Conservation (phyloP, 257 asterid genomes). For the Solanum medicagineum region DNA sequence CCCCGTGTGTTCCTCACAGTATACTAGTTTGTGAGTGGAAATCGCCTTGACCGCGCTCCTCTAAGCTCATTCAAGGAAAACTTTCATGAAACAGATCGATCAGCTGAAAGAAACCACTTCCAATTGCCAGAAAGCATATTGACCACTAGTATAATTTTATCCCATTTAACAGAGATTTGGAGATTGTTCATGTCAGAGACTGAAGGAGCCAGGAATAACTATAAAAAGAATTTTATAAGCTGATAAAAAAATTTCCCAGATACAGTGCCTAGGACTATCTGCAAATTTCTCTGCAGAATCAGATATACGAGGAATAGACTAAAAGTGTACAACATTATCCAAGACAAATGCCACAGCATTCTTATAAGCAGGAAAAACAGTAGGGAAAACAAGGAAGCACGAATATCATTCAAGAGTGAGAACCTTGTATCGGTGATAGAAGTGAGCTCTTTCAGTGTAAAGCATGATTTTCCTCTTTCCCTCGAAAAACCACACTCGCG, state of each 20-base stretch:
- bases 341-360: neutral
- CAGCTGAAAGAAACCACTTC: neutral
- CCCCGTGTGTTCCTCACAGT: neutral
- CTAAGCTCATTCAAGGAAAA: neutral
- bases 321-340: neutral
- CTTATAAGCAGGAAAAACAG: neutral
- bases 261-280: neutral
- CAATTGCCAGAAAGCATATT: neutral
- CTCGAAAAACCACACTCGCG: constrained; percentile 74
- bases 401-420: neutral
- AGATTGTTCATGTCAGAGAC: neutral
- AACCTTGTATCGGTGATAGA: constrained; percentile 96
- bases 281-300: neutral
- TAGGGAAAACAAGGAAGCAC: neutral
- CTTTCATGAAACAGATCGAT: neutral
- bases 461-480: constrained; percentile 75
- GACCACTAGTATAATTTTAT: neutral
- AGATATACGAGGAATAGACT: neutral
- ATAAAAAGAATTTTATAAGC: neutral
- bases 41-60: neutral
- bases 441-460: constrained; percentile 95
- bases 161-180: neutral
- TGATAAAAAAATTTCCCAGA: neutral
- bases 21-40: neutral
- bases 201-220: neutral